Base-by-base conservation (phyloP, 83 land plant genomes). In the Thuja plicata region DNA sequence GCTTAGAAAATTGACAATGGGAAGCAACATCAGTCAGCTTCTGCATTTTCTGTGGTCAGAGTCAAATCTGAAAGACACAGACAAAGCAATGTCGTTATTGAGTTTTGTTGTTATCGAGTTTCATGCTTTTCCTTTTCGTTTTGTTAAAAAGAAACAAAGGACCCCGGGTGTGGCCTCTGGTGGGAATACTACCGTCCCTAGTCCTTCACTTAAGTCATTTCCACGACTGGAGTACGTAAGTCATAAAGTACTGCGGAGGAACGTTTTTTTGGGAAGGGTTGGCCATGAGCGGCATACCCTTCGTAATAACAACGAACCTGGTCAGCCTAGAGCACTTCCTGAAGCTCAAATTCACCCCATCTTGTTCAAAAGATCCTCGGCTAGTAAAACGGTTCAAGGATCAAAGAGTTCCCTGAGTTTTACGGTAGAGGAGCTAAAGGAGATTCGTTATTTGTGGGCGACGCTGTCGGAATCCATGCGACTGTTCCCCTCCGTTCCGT, bases 401-500 rank as follows among this genome's bases (percentile, higher is more conserved):
- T 45, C 48, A 45, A 45, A 45, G 48, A 5, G 48, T 45, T 45
- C 7, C 8, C 48, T 45, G 5, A 45, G 48, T 45, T 45, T 45
- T 45, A 45, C 48, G 7, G 8, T 45, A 45, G 48, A 4, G 7
- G 48, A 45, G 7, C 7, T 45, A 5, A 4, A 6, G 5, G 7
- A 45, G 48, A 45, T 45, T 2, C 48, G 4, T 45, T 45, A 45
- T 45, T 41, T 41, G 43, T 41, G 43, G 17, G 57, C 57, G 57
- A 19, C 57, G 57, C 19, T 54, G 57, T 54, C 57, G 57, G 57
- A 54, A 0, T 54, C 57, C 19, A 17, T 54, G 52, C 43, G 96
- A 85, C 87, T 95, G 48, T 95, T 92, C 86, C 96, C 96, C 10
- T 92, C 94, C 0, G 94, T 95, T 21, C 96, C 96, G 17, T 90